Evolutionary conservation across 2,329 filamentous ascomycete species (phyloP).

Genomic region (Trichoderma asperellum): DNA sequence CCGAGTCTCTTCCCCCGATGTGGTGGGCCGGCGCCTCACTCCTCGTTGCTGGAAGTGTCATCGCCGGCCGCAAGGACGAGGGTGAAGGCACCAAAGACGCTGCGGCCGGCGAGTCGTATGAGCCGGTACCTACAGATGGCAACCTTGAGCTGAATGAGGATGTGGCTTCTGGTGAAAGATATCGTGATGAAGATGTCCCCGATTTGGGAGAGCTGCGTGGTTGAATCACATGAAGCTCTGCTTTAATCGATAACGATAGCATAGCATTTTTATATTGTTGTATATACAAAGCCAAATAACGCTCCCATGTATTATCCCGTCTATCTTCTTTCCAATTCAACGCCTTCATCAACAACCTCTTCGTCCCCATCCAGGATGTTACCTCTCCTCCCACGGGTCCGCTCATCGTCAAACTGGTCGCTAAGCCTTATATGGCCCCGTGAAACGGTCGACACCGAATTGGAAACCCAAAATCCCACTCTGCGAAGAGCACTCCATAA

Average conservation of each 20-base stretch:
- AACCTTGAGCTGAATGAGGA: slow-evolving; percentile 33
- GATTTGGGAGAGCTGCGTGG: slow-evolving; percentile 41
- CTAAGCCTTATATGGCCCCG: slow-evolving; percentile 62
- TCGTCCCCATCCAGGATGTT: slow-evolving; percentile 50
- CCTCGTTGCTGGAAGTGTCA: slow-evolving; percentile 75
- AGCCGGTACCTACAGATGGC: slow-evolving; percentile 34
- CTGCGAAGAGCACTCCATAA: slow-evolving; percentile 64
- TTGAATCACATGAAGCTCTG: neutral
- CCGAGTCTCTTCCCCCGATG: slow-evolving; percentile 69
- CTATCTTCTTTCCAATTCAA: slow-evolving; percentile 49
- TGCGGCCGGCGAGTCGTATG: slow-evolving; percentile 38
- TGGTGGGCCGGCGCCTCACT: slow-evolving; percentile 78
- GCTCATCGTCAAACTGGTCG: slow-evolving; percentile 43
- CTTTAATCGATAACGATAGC: neutral
- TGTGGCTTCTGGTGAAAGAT: slow-evolving; percentile 33
- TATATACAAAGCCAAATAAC: slow-evolving; percentile 8
- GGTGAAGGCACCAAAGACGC: slow-evolving; percentile 33
- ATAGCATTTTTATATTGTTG: slow-evolving; percentile 8
- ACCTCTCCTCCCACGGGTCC: slow-evolving; percentile 49
- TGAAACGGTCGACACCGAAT: slow-evolving; percentile 55
- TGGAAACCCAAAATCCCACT: slow-evolving; percentile 62
- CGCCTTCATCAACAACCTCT: slow-evolving; percentile 46
- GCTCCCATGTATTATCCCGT: neutral
- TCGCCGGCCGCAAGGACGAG: slow-evolving; percentile 73
- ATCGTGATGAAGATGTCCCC: slow-evolving; percentile 43